Conservation (phyloP, 768 basidiomycete genomes). For the Phlegmacium glaucopus region DNA sequence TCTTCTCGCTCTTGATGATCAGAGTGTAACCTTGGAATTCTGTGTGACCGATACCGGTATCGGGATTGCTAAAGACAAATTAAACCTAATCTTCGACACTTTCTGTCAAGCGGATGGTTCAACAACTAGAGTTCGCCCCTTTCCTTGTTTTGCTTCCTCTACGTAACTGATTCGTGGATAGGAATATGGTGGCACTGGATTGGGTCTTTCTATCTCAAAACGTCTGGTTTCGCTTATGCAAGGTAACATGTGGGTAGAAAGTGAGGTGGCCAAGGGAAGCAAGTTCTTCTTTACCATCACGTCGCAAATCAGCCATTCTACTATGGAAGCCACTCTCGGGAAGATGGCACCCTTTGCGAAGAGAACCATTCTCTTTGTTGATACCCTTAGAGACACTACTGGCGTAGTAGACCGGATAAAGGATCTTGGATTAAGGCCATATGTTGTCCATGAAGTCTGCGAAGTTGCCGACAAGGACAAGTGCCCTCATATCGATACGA, state of each 20-base stretch:
- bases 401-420: slow-evolving; percentile 73
- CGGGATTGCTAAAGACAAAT: slow-evolving; percentile 97
- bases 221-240: slow-evolving; percentile 96
- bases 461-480: slow-evolving; percentile 80
- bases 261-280: slow-evolving; percentile 88
- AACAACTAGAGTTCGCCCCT: slow-evolving; percentile 75
- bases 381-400: slow-evolving; percentile 74
- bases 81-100: slow-evolving; percentile 98
- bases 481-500: slow-evolving; percentile 89
- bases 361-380: slow-evolving; percentile 88
- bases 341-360: slow-evolving; percentile 88
- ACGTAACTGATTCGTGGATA: slow-evolving; percentile 21
- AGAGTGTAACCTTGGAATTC: slow-evolving; percentile 90
- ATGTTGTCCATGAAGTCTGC: slow-evolving; percentile 72
- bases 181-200: slow-evolving; percentile 97
- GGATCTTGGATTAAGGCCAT: slow-evolving; percentile 76
- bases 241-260: slow-evolving; percentile 98
- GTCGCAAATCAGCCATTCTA: slow-evolving; percentile 73
- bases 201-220: slow-evolving; percentile 96
- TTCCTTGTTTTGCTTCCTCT: background rate
- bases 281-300: slow-evolving; percentile 97
- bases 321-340: slow-evolving; percentile 65
- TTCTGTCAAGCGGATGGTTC: slow-evolving; percentile 99
- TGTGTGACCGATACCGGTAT: slow-evolving; percentile 98
- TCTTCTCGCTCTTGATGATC: slow-evolving; percentile 72